Evolutionary conservation across 805 yeast genomes (phyloP).

Genomic region (Schwanniomyces occidentalis): DNA sequence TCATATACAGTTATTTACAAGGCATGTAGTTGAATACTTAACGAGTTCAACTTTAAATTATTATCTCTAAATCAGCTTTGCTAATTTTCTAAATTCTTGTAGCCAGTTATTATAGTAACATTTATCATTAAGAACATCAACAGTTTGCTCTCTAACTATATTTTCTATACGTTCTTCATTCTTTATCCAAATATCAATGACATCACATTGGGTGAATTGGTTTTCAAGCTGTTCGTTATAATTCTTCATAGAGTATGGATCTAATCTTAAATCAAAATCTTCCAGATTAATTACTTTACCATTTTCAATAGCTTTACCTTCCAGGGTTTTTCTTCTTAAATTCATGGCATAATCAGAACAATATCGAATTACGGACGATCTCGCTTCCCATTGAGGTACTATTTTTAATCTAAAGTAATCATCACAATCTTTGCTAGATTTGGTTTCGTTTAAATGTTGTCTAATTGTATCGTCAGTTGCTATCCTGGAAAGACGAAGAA

Average conservation of each 20-base stretch:
- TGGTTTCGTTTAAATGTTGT: conserved; percentile 37
- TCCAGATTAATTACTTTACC: conserved; percentile 5
- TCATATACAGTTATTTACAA: no score
- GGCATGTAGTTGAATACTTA: no score
- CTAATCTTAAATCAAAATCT: conserved; percentile 31
- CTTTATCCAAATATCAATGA: conserved; percentile 35
- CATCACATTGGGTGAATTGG: conserved; percentile 25
- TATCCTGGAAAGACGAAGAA: conserved; percentile 37
- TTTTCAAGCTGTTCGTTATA: conserved; percentile 20
- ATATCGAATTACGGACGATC: conserved; percentile 29
- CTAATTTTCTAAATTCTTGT: conserved; percentile 17
- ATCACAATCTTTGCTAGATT: conserved; percentile 21
- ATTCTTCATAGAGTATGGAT: conserved; percentile 38
- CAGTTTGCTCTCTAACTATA: conserved; percentile 35
- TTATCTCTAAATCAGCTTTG: no score
- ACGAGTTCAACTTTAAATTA: no score
- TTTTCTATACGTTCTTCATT: conserved; percentile 36
- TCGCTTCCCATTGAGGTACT: conserved; percentile 37
- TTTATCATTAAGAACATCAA: conserved; percentile 32
- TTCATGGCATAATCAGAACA: conserved; percentile 28
- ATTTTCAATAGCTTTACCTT: conserved; percentile 1
- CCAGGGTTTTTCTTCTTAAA: conserved; percentile 18
- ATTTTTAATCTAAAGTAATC: conserved; percentile 26
- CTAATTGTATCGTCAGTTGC: conserved; percentile 42
- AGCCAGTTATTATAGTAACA: conserved; percentile 41